Evolutionary conservation across 768 basidiomycete genomes (phyloP), one percentile per base, ranked within the genome.

Genomic region (Termitomyces eurrhizus): DNA sequence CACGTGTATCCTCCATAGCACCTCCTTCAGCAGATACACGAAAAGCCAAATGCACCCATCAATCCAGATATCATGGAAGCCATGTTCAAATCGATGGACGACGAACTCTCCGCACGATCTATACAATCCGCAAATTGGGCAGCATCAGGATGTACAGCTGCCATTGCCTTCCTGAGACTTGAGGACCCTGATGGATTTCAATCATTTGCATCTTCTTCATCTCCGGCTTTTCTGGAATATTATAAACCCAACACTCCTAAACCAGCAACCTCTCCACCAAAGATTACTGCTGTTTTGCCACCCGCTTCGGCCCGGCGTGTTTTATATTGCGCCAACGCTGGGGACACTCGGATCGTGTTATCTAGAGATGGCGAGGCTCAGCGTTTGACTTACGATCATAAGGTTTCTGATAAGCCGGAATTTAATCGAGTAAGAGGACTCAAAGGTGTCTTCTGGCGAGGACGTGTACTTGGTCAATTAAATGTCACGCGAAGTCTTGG

Each of bases 121-220:
- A 45, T 62, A 39, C 7, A 41, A 32, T 62, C 61, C 24, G 64
- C 64, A 37, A 62, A 56, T 5, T 62, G 61, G 64, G 64, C 64
- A n/a, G 58, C 64, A 5, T 65, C 64, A 32, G 64, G 64, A 16
- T 65, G 61, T 50, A 65, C 64, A 39, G 64, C 64, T 56, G 64
- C 56, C 7, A 56, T 57, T 24, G 64, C 64, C 9, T 65, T 65
- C 48, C 52, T 65, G 46, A 62, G 64, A 60, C 48, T 65, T 35
- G 64, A 65, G 45, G 64, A 64, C 21, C 21, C 53, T 18, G 42
- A 61, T 21, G 60, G 60, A 9, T 35, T 50, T 13, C 64, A 65
- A 54, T 57, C 57, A 7, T 65, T 62, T 24, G 51, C 52, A 7
- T 39, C 58, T 8, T 4, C 48, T 21, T 24, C 52, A 12, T 50